Evolutionary conservation across 2,329 filamentous ascomycete species (phyloP).

Genomic region (Penicillium sp.): DNA sequence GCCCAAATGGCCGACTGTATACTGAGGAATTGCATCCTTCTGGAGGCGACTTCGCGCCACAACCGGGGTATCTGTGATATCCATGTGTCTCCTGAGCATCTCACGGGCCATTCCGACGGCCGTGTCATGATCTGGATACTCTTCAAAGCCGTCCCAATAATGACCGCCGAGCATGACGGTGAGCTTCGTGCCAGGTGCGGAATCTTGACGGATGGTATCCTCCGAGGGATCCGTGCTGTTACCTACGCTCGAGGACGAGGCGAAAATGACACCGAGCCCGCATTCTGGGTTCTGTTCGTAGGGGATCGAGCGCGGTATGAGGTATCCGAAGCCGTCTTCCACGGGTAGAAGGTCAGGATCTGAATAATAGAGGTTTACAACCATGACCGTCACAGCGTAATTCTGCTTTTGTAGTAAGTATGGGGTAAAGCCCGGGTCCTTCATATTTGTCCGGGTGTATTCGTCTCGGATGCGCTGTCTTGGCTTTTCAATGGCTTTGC

Average conservation of each 20-base stretch:
- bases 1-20: constrained; percentile 69
- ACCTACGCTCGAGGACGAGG: constrained; percentile 62
- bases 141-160: constrained; percentile 68
- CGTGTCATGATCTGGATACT: constrained; percentile 61
- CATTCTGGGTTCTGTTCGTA: constrained; percentile 72
- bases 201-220: constrained; percentile 41
- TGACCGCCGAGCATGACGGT: constrained; percentile 95
- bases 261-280: constrained; percentile 88
- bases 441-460: background rate
- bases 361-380: constrained; percentile 83
- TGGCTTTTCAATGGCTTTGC: constrained; percentile 20
- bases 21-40: constrained; percentile 82
- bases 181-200: constrained; percentile 68
- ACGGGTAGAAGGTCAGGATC: constrained; percentile 61
- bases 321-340: constrained; percentile 75
- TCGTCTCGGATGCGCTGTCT: constrained; percentile 10
- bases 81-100: constrained; percentile 69
- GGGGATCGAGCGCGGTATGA: constrained; percentile 73
- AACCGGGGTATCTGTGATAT: constrained; percentile 61
- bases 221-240: constrained; percentile 27
- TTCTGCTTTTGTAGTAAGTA: constrained; percentile 41
- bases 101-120: constrained; percentile 66
- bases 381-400: constrained; percentile 76
- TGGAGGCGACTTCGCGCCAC: constrained; percentile 60
- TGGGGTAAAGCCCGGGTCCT: background rate